Evolutionary conservation across 1,139 yeast species (phyloP), one percentile per base, ranked within the genome.

Genomic region (Arxiozyma slooffiae): DNA sequence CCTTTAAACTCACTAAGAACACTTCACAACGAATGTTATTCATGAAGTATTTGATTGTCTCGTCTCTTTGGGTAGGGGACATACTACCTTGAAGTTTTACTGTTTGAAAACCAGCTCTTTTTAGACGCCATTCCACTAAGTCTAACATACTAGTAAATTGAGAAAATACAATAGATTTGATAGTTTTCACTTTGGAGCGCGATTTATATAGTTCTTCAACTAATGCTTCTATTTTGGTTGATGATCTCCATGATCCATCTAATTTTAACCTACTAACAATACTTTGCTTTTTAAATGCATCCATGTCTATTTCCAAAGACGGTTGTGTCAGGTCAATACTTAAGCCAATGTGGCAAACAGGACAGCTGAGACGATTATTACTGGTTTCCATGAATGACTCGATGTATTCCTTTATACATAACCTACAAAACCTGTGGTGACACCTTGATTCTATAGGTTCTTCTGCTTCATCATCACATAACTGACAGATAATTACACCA

Each of bases 391-490:
- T 75, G 65, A 77, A 90, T 48, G 95, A 82, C 56, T 89, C 96
- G 47, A 85, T 79, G 61, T 92, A 92, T 65, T 94, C 98, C 57
- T 77, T 81, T 52, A 92, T 80, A 66, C 99, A 92, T 74, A 92
- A 75, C 40, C 99, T 77, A 65, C 99, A 92, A 64, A 92, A 92
- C 52, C 79, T 78, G 62, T 92, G 99, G 59, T 86, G 96, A 64
- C 99, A 92, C 64, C 84, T 85, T 2, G 96, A 85, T 66, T 86
- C 90, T 47, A 92, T 88, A 0, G 98, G 96, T 55, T 92, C 98
- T 67, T 92, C 97, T 0, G 98, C 96, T 67, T 89, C 97, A 63
- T 94, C 99, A 59, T 90, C 97, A 69, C 99, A 94, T 30, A 92
- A 67, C 58, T 87, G 94, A 65, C 98, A 92, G 46, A 94, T 84